Evolutionary conservation across 2,329 filamentous ascomycete species (phyloP).

Genomic region (Colletotrichum spaethianum): DNA sequence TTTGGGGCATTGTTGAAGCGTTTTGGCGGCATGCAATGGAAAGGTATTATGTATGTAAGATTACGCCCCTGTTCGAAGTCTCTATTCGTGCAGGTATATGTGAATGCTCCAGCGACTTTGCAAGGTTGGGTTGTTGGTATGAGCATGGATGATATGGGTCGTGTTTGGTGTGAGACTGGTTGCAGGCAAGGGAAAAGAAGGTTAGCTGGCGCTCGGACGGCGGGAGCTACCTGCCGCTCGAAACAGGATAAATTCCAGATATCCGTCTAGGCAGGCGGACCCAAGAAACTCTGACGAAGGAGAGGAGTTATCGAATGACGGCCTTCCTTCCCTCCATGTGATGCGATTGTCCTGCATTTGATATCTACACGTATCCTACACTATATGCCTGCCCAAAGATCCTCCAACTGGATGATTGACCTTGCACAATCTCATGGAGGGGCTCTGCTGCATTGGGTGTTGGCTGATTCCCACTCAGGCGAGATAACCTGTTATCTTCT

Average conservation of each 20-base stretch:
- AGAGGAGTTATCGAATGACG: constrained; percentile 17
- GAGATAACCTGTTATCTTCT: not conserved
- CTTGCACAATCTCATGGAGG: not conserved
- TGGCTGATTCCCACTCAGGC: not conserved
- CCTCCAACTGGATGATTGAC: not conserved
- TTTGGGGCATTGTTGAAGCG: constrained; percentile 6
- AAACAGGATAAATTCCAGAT: not conserved
- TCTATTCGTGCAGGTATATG: constrained; percentile 2
- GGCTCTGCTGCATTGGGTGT: not conserved
- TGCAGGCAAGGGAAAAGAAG: constrained; percentile 8
- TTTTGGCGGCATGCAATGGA: constrained; percentile 7
- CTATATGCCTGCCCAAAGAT: not conserved
- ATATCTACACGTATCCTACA: constrained; percentile 3
- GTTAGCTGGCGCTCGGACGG: constrained; percentile 27
- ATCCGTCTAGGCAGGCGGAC: not conserved
- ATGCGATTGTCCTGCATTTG: not conserved
- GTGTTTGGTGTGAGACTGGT: constrained; percentile 8
- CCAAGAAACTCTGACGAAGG: not conserved
- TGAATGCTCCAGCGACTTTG: not conserved
- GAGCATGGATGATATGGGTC: constrained; percentile 9
- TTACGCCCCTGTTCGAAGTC: constrained; percentile 23
- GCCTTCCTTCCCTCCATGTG: constrained; percentile 31
- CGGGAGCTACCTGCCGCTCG: constrained; percentile 12
- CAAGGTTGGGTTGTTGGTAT: constrained; percentile 9
- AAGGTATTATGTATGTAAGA: constrained; percentile 37